These are phyloP conservation scores for Paramecium primaurelia DNA, from an alignment of 73 alveolate species.

Conservation along the genomic window DNA sequence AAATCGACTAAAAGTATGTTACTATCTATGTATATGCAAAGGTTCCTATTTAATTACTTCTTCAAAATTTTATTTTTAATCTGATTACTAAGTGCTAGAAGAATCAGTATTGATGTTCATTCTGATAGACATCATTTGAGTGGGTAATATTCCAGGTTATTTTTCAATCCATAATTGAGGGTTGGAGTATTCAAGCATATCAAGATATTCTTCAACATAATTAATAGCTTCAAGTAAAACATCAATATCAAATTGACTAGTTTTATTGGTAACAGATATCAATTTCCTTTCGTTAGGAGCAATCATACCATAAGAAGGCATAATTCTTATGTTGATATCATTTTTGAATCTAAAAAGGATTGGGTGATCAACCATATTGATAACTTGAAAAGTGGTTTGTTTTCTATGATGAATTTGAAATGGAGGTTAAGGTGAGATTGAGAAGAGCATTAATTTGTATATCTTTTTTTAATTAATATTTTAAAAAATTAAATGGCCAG, in stretches of 20 bases:
- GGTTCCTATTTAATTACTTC: background rate
- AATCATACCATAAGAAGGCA: constrained; percentile 1
- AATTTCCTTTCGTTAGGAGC: background rate
- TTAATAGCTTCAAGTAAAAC: background rate
- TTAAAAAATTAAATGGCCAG: constrained; percentile 33
- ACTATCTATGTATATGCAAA: background rate
- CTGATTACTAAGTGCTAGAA: background rate
- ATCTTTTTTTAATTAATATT: constrained; percentile 19
- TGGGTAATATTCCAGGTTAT: background rate
- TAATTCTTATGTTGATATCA: background rate
- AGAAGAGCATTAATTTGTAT: constrained; percentile 26
- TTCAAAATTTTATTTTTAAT: background rate
- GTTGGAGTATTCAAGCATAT: background rate
- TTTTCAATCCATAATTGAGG: constrained; percentile 8
- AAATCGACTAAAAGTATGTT: background rate
- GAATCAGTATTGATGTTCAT: background rate
- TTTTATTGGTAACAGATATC: background rate
- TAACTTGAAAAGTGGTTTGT: background rate
- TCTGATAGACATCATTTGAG: background rate
- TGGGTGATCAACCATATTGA: background rate
- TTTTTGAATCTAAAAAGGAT: background rate
- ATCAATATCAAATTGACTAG: background rate
- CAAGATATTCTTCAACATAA: constrained; percentile 1
- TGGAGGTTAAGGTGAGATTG: constrained; percentile 38
- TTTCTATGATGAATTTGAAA: constrained; percentile 2